Base-by-base conservation (phyloP, 2,329 filamentous ascomycete genomes). In the Fusarium secorum region DNA sequence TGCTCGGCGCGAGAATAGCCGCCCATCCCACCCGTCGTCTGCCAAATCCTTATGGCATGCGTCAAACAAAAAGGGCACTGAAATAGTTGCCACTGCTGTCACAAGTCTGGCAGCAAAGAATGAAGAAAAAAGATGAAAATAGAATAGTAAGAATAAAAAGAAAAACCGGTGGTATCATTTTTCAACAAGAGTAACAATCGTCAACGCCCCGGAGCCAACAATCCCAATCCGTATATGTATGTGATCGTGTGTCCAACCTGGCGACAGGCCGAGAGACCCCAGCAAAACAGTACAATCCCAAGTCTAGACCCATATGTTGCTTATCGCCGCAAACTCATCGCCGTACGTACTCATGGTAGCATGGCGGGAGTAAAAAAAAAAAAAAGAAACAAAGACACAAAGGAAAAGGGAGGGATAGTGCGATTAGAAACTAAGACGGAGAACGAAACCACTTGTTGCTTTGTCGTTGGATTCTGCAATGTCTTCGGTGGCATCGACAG, bases 351-450 rank as follows among this genome's bases (percentile, higher is more conserved):
- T 44, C 35, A 24, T 49, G 13, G 54, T 39, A 39, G n/a, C 39
- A 59, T 36, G 28, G 42, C 11, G 26, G n/a, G 60, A 42, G 42
- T 35, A 39, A 5, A 33, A 8, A 59, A 39, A 58, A 53, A 45
- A 44, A 64, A 24, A 39, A 39, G 15, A 22, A 22, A 24, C 24
- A 24, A 53, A 42, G 41, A 70, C 13, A 30, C 44, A 65, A 28
- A 39, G 20, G 24, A 58, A 56, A 49, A 48, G 28, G 20, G 64
- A 42, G 42, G 20, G 24, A 52, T 46, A 54, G 48, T 26, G 46
- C 22, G 42, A 65, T 82, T 78, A 87, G 73, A 85, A 87, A 39
- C 76, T 78, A 64, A 87, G 79, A 70, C 85, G 83, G 46, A 87
- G 75, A 77, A 86, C 82, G 68, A 82, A 82, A 42, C 79, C 80